Conservation (phyloP, 2,329 filamentous ascomycete species). For the Stagonosporopsis rhizophila region DNA sequence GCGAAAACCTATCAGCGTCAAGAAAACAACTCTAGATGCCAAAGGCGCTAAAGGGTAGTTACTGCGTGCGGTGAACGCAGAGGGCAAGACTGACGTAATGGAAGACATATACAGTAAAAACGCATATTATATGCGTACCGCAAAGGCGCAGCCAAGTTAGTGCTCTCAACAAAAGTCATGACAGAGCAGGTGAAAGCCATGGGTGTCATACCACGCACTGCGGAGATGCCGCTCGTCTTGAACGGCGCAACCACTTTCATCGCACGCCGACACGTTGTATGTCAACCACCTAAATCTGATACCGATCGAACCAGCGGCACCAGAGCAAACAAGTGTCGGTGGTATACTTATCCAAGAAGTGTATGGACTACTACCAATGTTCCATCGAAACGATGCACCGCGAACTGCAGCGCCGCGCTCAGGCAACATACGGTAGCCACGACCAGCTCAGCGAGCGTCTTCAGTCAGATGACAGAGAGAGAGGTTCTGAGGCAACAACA, state of each 20-base stretch:
- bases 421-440: constrained; percentile 9
- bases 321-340: not conserved
- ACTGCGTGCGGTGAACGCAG: not conserved
- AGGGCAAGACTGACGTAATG: too few relatives aligned
- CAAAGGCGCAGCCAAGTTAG: not conserved
- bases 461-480: constrained; percentile 24
- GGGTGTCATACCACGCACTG: not conserved
- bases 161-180: not conserved
- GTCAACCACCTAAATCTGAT: not conserved
- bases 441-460: constrained; percentile 34
- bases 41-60: not conserved
- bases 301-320: not conserved
- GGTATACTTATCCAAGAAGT: not conserved
- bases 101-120: too few relatives aligned
- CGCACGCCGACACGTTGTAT: not conserved
- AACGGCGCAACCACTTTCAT: not conserved
- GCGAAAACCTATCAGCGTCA: not conserved
- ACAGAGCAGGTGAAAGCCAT: not conserved
- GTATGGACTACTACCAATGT: constrained; percentile 39
- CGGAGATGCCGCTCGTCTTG: too few relatives aligned
- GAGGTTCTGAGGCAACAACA: constrained; percentile 31
- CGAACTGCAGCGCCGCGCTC: constrained; percentile 29
- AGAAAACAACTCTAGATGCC: not conserved
- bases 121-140: too few relatives aligned
- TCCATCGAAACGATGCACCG: constrained; percentile 20